phyloP scores from a whole-genome alignment of 768 basidiomycete species.

The Boletus eberwhitei region DNA sequence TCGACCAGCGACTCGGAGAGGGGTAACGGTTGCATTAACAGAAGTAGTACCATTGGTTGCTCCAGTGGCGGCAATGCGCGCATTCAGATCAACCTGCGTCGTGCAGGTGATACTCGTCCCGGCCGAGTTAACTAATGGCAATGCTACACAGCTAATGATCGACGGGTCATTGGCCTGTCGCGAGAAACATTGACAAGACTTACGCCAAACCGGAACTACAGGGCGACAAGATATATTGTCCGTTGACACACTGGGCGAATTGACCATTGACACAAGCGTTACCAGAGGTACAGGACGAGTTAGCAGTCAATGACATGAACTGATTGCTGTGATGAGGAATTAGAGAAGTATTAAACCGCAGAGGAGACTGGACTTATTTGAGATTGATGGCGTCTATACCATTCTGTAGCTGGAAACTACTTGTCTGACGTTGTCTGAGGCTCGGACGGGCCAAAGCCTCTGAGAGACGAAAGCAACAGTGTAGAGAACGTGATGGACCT shows the following conservation, averaged over 20 bases:
- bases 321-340: conserved; percentile 17
- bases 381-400: conserved; percentile 40
- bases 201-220: conserved; percentile 19
- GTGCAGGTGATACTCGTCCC: conserved; percentile 55
- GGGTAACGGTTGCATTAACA: conserved; percentile 17
- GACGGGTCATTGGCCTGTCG: not conserved
- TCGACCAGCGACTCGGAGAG: conserved; percentile 16
- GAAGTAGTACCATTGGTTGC: conserved; percentile 21
- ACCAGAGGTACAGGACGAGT: conserved; percentile 37
- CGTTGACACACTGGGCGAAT: conserved; percentile 57
- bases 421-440: conserved; percentile 27
- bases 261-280: conserved; percentile 47
- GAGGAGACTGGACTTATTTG: conserved; percentile 33
- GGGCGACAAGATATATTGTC: conserved; percentile 32
- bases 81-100: conserved; percentile 43
- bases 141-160: conserved; percentile 31
- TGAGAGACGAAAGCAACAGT: conserved; percentile 24
- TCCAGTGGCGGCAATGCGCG: conserved; percentile 43
- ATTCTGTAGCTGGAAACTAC: conserved; percentile 34
- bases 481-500: conserved; percentile 39
- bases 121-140: conserved; percentile 47
- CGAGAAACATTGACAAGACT: not conserved
- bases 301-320: conserved; percentile 18
- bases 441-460: conserved; percentile 37
- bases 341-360: not conserved